phyloP scores from a whole-genome alignment of 176 grass and related monocot genomes.

The Cocos nucifera region DNA sequence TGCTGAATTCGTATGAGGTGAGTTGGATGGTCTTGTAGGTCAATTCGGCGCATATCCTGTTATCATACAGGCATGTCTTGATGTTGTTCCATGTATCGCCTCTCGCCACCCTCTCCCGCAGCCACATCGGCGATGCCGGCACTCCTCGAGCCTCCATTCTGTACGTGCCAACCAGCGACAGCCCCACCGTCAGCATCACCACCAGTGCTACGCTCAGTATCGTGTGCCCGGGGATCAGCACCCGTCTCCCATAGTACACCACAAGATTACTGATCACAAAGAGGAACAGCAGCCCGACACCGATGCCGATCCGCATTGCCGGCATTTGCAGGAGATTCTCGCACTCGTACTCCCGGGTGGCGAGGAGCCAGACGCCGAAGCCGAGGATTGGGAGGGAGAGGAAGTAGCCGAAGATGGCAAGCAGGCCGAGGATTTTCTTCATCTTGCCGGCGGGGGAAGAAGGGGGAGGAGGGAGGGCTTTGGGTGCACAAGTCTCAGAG shows the following conservation, averaged over 20 bases:
- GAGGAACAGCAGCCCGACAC: background rate
- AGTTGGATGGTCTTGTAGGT: background rate
- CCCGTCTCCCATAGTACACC: background rate
- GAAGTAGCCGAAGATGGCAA: constrained; percentile 3
- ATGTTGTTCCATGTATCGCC: background rate
- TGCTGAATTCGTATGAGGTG: background rate
- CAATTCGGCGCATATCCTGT: background rate
- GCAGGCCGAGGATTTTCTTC: background rate
- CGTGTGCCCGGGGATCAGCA: background rate
- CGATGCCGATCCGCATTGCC: background rate
- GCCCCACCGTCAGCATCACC: constrained; percentile 1
- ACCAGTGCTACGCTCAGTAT: background rate
- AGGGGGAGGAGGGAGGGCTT: background rate
- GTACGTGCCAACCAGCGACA: constrained; percentile 1
- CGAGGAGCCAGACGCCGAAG: constrained; percentile 8
- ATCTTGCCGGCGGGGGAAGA: background rate
- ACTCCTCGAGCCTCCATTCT: background rate
- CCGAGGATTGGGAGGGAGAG: background rate
- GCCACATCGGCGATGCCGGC: constrained; percentile 2
- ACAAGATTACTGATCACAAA: background rate
- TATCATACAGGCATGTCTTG: background rate
- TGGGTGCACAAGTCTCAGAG: background rate
- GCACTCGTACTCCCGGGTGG: constrained; percentile 9
- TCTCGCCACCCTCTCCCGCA: background rate
- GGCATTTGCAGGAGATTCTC: constrained; percentile 1